phyloP scores from a whole-genome alignment of 1,284 basidiomycete genomes.

The Xanthoconium separans region DNA sequence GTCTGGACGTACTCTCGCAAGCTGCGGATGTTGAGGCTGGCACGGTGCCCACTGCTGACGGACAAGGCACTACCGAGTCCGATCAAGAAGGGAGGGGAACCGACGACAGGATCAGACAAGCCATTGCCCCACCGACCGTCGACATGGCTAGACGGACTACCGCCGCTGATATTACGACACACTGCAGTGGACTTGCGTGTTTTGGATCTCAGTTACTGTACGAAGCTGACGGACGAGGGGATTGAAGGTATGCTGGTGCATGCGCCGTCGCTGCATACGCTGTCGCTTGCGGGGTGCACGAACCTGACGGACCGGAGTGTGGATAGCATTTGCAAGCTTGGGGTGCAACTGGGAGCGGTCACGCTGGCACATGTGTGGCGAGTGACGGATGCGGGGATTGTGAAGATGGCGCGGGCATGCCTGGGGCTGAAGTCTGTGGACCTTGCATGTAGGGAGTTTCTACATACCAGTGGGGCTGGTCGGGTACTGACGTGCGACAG shows the following conservation, averaged over 20 bases:
- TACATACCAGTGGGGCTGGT: background rate
- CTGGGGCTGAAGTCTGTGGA: conserved; percentile 80
- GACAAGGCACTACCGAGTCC: conserved; percentile 78
- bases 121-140: conserved; percentile 51
- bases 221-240: conserved; percentile 72
- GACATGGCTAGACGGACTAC: conserved; percentile 57
- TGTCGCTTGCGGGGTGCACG: conserved; percentile 84
- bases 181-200: conserved; percentile 71
- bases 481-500: conserved; percentile 38
- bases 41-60: conserved; percentile 68
- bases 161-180: conserved; percentile 58
- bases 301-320: conserved; percentile 75
- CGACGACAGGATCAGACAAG: conserved; percentile 35
- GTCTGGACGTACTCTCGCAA: conserved; percentile 81
- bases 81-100: conserved; percentile 32
- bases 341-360: conserved; percentile 78
- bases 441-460: conserved; percentile 67
- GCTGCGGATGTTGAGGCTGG: conserved; percentile 74
- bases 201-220: conserved; percentile 78
- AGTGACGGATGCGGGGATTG: conserved; percentile 82
- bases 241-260: conserved; percentile 78
- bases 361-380: conserved; percentile 78
- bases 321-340: conserved; percentile 69
- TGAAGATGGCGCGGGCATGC: conserved; percentile 71
- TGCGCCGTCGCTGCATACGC: conserved; percentile 76